A percentile compares a stretch with the other conserved stretches of the same genome.
phyloP scores from a whole-genome alignment of 805 yeast species.

The Schizosaccharomyces octosporus region DNA sequence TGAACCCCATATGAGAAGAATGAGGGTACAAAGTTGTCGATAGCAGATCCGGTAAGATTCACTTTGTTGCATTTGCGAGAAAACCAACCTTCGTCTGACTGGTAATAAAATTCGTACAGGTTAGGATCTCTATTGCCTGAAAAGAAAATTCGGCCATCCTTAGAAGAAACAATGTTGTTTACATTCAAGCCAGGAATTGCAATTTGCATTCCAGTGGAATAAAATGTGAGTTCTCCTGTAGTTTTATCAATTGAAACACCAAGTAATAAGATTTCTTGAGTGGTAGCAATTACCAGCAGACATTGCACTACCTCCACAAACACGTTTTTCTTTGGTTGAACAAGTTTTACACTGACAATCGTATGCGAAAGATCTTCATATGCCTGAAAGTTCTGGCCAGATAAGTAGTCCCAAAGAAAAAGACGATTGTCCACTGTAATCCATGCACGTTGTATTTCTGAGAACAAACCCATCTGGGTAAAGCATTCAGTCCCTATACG shows the following conservation, averaged over 20 bases:
- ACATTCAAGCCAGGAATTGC: slow-evolving; percentile 52
- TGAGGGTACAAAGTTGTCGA: background rate
- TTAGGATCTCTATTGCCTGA: slow-evolving; percentile 55
- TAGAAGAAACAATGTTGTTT: slow-evolving; percentile 30
- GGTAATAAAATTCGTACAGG: slow-evolving; percentile 70
- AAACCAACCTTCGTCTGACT: slow-evolving; percentile 69
- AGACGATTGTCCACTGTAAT: slow-evolving; percentile 57
- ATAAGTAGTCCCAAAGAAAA: slow-evolving; percentile 57
- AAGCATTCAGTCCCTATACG: slow-evolving; percentile 26
- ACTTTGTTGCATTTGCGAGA: slow-evolving; percentile 59
- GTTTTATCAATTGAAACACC: slow-evolving; percentile 33
- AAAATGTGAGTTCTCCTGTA: slow-evolving; percentile 34
- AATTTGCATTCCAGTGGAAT: slow-evolving; percentile 61
- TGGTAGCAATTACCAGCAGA: slow-evolving; percentile 53
- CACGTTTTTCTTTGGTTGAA: slow-evolving; percentile 57
- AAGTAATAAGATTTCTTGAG: slow-evolving; percentile 49
- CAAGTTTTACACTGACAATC: slow-evolving; percentile 48
- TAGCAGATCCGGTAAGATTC: slow-evolving; percentile 49
- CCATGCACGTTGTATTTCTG: slow-evolving; percentile 68
- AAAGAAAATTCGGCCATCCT: slow-evolving; percentile 61
- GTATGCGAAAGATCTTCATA: slow-evolving; percentile 65
- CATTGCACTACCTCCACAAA: slow-evolving; percentile 58
- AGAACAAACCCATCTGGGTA: slow-evolving; percentile 61
- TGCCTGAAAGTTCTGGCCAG: slow-evolving; percentile 42
- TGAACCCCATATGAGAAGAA: background rate